These are phyloP conservation scores for Lachancea quebecensis DNA, from an alignment of 805 yeast genomes.

Conservation along the genomic window DNA sequence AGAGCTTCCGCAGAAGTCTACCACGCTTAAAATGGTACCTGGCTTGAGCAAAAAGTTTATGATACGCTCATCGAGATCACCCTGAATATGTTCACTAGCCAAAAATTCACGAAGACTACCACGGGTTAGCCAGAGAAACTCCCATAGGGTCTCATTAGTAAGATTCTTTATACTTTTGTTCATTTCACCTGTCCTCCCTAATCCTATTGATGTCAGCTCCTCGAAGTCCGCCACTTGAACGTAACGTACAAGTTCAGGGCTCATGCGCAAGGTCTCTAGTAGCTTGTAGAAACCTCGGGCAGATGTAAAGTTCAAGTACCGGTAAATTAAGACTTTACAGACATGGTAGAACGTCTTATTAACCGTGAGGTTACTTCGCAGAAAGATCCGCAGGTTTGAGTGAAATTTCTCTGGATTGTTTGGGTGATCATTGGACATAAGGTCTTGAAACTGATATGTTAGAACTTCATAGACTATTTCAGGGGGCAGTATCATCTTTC, in stretches of 20 bases:
- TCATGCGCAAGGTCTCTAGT: constrained; percentile 45
- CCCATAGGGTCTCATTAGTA: constrained; percentile 61
- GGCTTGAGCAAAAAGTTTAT: constrained; percentile 25
- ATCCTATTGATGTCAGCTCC: constrained; percentile 81
- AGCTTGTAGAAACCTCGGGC: constrained; percentile 75
- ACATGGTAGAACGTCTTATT: constrained; percentile 52
- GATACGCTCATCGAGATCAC: constrained; percentile 56
- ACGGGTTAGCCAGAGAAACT: constrained; percentile 49
- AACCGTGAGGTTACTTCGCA: constrained; percentile 47
- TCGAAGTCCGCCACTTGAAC: constrained; percentile 79
- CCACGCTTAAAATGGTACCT: constrained; percentile 45
- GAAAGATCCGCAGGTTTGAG: constrained; percentile 44
- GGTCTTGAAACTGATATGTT: constrained; percentile 48
- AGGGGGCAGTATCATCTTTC: constrained; percentile 36
- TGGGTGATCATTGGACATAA: constrained; percentile 42
- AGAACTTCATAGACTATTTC: constrained; percentile 50
- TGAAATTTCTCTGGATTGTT: constrained; percentile 38
- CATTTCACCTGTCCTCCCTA: constrained; percentile 86
- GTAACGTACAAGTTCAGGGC: constrained; percentile 27
- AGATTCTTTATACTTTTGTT: constrained; percentile 88
- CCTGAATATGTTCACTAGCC: constrained; percentile 80
- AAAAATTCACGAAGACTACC: constrained; percentile 71
- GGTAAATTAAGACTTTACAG: constrained; percentile 51
- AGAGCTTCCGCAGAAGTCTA: constrained; percentile 88
- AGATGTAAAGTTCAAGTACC: constrained; percentile 66